These are phyloP conservation scores for Cystoisospora suis DNA, from an alignment of 169 alveolate species.

Conservation along the genomic window DNA sequence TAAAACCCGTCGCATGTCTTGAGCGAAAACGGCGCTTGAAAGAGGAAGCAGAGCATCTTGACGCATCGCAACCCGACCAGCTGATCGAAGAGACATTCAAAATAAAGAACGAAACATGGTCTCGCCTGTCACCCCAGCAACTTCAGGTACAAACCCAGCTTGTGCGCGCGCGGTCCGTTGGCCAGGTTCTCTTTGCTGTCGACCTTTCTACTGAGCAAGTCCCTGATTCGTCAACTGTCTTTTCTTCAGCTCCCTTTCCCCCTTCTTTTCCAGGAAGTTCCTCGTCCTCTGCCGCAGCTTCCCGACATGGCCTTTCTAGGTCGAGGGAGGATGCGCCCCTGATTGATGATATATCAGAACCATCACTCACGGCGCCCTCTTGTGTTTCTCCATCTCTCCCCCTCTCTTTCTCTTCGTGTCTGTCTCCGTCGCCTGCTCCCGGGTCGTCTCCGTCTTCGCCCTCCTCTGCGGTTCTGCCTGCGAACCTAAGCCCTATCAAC, in stretches of 20 bases:
- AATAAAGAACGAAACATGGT: conserved; percentile 44
- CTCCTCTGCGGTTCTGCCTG: not conserved
- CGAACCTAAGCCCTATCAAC: not conserved
- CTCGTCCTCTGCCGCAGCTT: not conserved
- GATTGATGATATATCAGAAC: too few species aligned
- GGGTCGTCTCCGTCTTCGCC: conserved; percentile 28
- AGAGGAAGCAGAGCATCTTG: not conserved
- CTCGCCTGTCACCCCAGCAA: conserved; percentile 52
- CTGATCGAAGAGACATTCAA: conserved; percentile 27
- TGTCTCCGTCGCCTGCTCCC: conserved; percentile 2
- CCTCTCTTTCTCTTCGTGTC: not conserved
- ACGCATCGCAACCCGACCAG: conserved; percentile 39
- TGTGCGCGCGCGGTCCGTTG: conserved; percentile 37
- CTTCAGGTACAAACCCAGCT: conserved; percentile 53
- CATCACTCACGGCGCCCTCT: too few species aligned
- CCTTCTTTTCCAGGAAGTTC: not conserved
- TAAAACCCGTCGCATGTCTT: too few species aligned
- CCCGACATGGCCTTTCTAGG: too few species aligned
- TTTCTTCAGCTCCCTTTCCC: not conserved
- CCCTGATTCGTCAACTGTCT: conserved; percentile 1
- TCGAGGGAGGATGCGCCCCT: too few species aligned
- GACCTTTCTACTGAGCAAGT: conserved; percentile 27
- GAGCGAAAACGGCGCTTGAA: not conserved
- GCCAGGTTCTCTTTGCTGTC: conserved; percentile 31
- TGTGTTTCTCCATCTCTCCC: not conserved